These are phyloP conservation scores for Isoetes taiwanensis DNA, from an alignment of 75 land plant species.

Conservation along the genomic window DNA sequence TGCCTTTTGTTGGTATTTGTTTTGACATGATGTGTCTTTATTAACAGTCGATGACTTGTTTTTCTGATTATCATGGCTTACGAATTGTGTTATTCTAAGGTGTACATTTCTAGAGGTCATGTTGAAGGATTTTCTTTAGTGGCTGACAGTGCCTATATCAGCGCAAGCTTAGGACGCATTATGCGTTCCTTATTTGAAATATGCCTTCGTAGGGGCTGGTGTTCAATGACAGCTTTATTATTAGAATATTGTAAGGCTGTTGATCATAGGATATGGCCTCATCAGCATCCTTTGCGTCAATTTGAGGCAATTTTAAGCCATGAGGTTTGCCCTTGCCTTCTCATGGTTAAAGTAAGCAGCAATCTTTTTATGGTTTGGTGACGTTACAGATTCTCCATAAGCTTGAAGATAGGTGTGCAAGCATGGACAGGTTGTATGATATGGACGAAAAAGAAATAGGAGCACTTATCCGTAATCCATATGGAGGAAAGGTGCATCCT, in stretches of 20 bases:
- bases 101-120: constrained; percentile 64
- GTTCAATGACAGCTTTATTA: constrained; percentile 71
- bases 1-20: too few species aligned
- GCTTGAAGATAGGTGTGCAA: constrained; percentile 73
- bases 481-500: constrained; percentile 79
- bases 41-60: too few species aligned
- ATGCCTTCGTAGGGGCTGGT: constrained; percentile 91
- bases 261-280: constrained; percentile 94
- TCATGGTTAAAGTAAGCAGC: too few species aligned
- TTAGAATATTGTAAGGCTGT: constrained; percentile 97
- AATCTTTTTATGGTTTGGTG: background rate
- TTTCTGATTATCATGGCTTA: too few species aligned
- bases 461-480: constrained; percentile 58
- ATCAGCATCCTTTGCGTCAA: constrained; percentile 93
- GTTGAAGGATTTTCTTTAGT: constrained; percentile 77
- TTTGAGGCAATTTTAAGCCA: constrained; percentile 65
- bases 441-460: constrained; percentile 96
- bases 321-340: constrained; percentile 61
- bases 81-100: constrained; percentile 35
- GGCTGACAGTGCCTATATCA: constrained; percentile 89
- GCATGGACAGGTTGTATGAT: constrained; percentile 64
- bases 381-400: constrained; percentile 61
- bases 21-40: too few species aligned
- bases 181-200: constrained; percentile 97
- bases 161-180: constrained; percentile 90